Base-by-base conservation (phyloP, 176 grass and related monocot genomes). In the Saccharum spontaneum region DNA sequence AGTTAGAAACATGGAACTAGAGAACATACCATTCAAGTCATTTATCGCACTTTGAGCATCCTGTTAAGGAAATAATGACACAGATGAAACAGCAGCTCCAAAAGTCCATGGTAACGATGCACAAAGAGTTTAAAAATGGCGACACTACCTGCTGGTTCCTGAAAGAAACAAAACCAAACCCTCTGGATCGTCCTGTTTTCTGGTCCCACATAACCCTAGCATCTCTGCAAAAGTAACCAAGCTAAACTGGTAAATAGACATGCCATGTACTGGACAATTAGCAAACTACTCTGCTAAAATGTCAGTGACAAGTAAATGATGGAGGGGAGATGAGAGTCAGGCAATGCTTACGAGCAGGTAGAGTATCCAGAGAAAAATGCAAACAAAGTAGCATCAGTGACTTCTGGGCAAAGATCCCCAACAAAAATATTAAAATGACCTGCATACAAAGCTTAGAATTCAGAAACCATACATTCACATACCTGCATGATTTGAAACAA, bases 161-260 rank as follows among this genome's bases (percentile, higher is more conserved):
- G 86, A 98, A 98, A 79, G 93, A 98, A 85, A 98, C 96, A 91
- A 98, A 98, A 87, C 96, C 96, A 62, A 98, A 98, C 62, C 95
- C 96, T 80, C 96, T 92, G 16, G 96, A 95, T 37, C 96, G 93
- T 67, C 96, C 96, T 33, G 96, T 98, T 62, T 98, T 94, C 74
- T 98, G 96, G 73, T 98, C 96, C 96, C 96, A 98, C 96, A 98
- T 98, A 83, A 98, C 96, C 80, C 96, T 95, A 70, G 96, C 96
- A 90, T 98, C 96, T 86, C 96, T 98, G 85, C 43, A 80, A 39
- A 82, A 76, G 55, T 52, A 81, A 86, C 68, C 28, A 79, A 87
- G 43, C 66, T 37, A 45, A 82, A 79, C 14, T 31, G 4, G 77
- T 86, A 43, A 82, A 34, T 9, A 57, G 54, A 76, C 23, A 83